These are phyloP conservation scores for Knoxdaviesia capensis DNA, from an alignment of 2,329 filamentous ascomycete genomes.

Conservation along the genomic window DNA sequence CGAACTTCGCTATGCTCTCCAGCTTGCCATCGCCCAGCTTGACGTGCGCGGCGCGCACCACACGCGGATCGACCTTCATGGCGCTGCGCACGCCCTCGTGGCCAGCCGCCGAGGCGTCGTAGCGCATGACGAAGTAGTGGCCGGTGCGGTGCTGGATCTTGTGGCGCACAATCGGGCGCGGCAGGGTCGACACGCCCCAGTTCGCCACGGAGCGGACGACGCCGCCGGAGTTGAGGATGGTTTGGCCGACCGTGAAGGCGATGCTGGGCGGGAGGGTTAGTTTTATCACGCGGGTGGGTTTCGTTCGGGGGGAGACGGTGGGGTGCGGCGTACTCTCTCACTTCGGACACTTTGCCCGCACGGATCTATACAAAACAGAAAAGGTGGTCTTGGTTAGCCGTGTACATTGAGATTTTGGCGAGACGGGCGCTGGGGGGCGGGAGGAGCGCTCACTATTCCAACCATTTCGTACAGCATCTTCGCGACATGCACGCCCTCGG, in stretches of 20 bases:
- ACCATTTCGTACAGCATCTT: slow-evolving; percentile 95
- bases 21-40: slow-evolving; percentile 55
- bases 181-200: slow-evolving; percentile 85
- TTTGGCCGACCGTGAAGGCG: slow-evolving; percentile 62
- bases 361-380: slow-evolving; percentile 59
- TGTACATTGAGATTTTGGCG: too few relatives aligned
- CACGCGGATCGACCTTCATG: slow-evolving; percentile 67
- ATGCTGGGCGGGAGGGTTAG: slow-evolving; percentile 36
- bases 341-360: slow-evolving; percentile 72
- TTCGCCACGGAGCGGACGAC: slow-evolving; percentile 85
- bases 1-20: slow-evolving; percentile 27
- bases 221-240: slow-evolving; percentile 66
- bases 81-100: slow-evolving; percentile 60
- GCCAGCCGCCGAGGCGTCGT: slow-evolving; percentile 55
- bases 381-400: too few relatives aligned
- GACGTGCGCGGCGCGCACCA: slow-evolving; percentile 74
- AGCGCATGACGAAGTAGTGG: slow-evolving; percentile 97
- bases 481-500: slow-evolving; percentile 2
- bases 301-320: neutral
- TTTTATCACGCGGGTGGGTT: neutral
- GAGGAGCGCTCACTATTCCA: slow-evolving; percentile 49
- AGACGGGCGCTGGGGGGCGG: too few relatives aligned
- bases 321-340: slow-evolving; percentile 52
- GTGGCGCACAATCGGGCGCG: slow-evolving; percentile 57
- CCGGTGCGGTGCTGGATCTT: slow-evolving; percentile 69